These are phyloP conservation scores for Puya raimondii DNA, from an alignment of 176 grass and related monocot genomes.

Conservation along the genomic window DNA sequence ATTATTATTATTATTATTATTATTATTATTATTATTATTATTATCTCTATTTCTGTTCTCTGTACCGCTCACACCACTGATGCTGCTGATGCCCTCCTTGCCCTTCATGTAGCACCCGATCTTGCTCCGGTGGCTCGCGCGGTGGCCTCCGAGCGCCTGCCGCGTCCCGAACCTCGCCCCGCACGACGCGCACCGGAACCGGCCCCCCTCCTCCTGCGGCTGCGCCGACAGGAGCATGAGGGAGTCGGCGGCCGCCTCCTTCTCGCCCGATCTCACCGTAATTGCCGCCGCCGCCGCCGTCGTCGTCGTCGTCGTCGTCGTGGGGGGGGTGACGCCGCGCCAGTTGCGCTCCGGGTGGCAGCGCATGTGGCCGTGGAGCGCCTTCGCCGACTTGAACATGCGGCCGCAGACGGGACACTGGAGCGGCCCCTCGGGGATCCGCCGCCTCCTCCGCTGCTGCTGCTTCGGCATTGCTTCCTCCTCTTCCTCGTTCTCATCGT, in stretches of 20 bases:
- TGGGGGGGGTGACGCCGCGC: constrained; percentile 42
- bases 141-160: constrained; percentile 2
- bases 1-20: not conserved
- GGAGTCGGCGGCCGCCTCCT: not conserved
- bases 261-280: not conserved
- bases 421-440: not conserved
- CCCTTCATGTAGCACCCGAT: constrained; percentile 29
- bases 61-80: not conserved
- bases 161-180: not conserved
- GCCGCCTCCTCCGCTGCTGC: not conserved
- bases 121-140: constrained; percentile 1
- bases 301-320: not conserved
- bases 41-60: not conserved
- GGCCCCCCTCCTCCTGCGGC: not conserved
- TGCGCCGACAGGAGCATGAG: not conserved
- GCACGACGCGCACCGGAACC: not conserved
- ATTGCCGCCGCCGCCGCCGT: no score
- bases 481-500: not conserved
- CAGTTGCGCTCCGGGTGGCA: constrained; percentile 61
- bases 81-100: not conserved
- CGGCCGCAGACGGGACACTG: constrained; percentile 47
- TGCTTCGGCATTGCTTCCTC: not conserved
- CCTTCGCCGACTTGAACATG: constrained; percentile 41
- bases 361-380: constrained; percentile 66
- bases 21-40: not conserved